Percentiles rank a stretch among this genome's conserved stretches.
phyloP scores from a whole-genome alignment of 2,329 filamentous ascomycete species.

The Hansfordia pulvinata region DNA sequence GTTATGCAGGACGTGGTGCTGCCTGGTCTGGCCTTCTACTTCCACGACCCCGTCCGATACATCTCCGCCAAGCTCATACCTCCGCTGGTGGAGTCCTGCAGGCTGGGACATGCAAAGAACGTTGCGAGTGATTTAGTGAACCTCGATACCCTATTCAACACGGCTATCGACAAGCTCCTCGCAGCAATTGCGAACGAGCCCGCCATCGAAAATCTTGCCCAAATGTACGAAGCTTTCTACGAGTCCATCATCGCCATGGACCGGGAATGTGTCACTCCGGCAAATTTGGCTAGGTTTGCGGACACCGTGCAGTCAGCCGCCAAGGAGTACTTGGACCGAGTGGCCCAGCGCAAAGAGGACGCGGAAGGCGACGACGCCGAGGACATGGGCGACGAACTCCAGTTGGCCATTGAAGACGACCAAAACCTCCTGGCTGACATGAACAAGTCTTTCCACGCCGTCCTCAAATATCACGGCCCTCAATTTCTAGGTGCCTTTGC shows the following conservation, averaged over 20 bases:
- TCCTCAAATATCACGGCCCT: conserved; percentile 91
- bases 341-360: conserved; percentile 73
- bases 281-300: too few relatives aligned
- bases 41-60: conserved; percentile 93
- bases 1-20: conserved; percentile 96
- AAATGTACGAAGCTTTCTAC: conserved; percentile 99
- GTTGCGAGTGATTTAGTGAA: conserved; percentile 71
- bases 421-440: conserved; percentile 94
- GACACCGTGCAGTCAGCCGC: conserved; percentile 73
- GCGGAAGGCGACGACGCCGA: conserved; percentile 74
- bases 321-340: conserved; percentile 84
- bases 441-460: conserved; percentile 99
- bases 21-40: conserved; percentile 92
- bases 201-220: conserved; percentile 87
- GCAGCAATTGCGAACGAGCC: conserved; percentile 91
- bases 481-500: conserved; percentile 84
- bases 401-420: conserved; percentile 92
- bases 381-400: conserved; percentile 73
- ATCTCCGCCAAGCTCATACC: conserved; percentile 92
- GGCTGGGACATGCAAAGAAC: too few relatives aligned
- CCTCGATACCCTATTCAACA: conserved; percentile 70
- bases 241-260: conserved; percentile 93
- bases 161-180: conserved; percentile 77
- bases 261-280: too few relatives aligned
- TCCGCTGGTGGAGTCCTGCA: conserved; percentile 84